Conservation (phyloP, 139 green algal species). For the Chlamydomonas asymmetrica region DNA sequence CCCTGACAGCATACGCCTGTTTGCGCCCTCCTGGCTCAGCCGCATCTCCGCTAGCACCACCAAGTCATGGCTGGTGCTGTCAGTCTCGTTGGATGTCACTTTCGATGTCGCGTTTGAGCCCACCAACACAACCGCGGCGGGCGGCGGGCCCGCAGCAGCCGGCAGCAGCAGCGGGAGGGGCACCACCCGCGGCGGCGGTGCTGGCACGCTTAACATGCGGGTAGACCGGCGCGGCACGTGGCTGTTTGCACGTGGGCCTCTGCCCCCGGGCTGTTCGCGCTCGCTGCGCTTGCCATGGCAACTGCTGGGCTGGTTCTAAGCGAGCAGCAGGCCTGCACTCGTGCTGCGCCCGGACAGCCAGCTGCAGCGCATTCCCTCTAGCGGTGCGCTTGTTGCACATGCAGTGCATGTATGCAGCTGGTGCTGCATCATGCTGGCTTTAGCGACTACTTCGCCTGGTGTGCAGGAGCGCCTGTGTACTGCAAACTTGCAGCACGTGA, state of each 20-base stretch:
- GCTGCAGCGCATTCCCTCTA: too few relatives aligned
- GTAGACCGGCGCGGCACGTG: slow-evolving; percentile 9
- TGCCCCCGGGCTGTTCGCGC: slow-evolving; percentile 2
- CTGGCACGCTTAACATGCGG: too few relatives aligned
- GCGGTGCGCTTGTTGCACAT: not conserved
- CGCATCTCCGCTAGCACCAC: not conserved
- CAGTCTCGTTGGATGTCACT: not conserved
- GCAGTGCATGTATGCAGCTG: not conserved
- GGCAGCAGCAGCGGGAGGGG: not conserved
- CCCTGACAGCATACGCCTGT: not conserved
- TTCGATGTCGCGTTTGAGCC: slow-evolving; percentile 1
- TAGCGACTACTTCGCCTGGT: not conserved
- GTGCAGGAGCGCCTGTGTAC: not conserved
- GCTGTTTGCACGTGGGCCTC: slow-evolving; percentile 24
- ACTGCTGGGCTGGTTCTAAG: slow-evolving; percentile 11
- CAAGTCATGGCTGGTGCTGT: slow-evolving; percentile 15
- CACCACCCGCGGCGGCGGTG: not conserved
- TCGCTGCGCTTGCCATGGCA: slow-evolving; percentile 11
- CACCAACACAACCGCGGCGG: not conserved
- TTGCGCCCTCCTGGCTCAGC: not conserved
- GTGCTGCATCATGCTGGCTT: not conserved
- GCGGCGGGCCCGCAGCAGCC: not conserved
- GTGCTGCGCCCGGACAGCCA: too few relatives aligned
- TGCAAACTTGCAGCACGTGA: not conserved
- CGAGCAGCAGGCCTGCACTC: too few relatives aligned